These are phyloP conservation scores for Botrytis elliptica DNA, from an alignment of 2,329 filamentous ascomycete species.

Conservation along the genomic window DNA sequence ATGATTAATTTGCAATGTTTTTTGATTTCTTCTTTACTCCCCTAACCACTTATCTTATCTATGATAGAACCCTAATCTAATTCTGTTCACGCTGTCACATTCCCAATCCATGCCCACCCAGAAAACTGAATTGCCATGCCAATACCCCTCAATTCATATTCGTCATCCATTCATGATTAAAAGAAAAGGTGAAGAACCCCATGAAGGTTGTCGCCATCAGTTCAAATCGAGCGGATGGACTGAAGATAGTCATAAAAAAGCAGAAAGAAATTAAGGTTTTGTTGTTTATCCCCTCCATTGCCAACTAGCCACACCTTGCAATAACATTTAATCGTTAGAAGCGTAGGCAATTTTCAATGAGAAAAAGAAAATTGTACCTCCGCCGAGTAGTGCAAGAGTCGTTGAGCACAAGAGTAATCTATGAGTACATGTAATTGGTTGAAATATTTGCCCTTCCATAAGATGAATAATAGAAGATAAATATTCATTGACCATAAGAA, in stretches of 20 bases:
- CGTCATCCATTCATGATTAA: conserved; percentile 6
- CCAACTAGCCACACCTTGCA: conserved; percentile 21
- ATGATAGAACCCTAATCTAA: conserved; percentile 18
- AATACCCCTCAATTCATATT: conserved; percentile 13
- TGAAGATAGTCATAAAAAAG: conserved; percentile 10
- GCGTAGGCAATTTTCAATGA: background rate
- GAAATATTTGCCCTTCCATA: conserved; percentile 26
- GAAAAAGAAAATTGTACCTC: conserved; percentile 13
- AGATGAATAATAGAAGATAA: conserved; percentile 28
- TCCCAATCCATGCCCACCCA: conserved; percentile 13
- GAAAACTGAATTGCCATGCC: conserved; percentile 14
- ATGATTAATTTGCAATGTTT: conserved; percentile 20
- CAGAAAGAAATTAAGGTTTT: conserved; percentile 7
- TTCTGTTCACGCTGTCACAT: conserved; percentile 17
- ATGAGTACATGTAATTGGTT: conserved; percentile 35
- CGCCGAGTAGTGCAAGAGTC: conserved; percentile 15
- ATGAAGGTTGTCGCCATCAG: background rate
- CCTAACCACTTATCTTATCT: conserved; percentile 18
- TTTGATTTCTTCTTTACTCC: conserved; percentile 18
- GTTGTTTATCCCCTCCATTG: conserved; percentile 2
- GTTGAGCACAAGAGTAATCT: conserved; percentile 31
- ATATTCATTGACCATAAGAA: conserved; percentile 26
- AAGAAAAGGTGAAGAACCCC: background rate
- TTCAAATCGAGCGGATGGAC: background rate
- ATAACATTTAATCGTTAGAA: conserved; percentile 4